These are phyloP conservation scores for Trematosphaeria pertusa DNA, from an alignment of 2,329 filamentous ascomycete species.

Conservation along the genomic window DNA sequence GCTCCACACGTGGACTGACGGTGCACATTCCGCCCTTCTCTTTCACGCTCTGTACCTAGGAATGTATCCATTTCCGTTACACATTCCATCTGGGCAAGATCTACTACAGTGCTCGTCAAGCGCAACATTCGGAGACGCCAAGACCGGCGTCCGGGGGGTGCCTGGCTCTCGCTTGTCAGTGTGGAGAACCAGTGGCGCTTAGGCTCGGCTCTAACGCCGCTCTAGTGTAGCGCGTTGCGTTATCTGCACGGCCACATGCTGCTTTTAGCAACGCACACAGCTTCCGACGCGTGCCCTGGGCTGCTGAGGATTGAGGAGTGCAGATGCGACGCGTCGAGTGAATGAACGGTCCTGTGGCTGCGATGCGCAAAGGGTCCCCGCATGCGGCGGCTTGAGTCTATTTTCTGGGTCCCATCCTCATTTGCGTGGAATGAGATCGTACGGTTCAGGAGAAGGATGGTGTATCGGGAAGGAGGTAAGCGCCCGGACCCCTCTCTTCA, in stretches of 20 bases:
- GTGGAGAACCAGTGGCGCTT: constrained; percentile 22
- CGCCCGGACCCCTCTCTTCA: not conserved
- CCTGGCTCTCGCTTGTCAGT: constrained; percentile 6
- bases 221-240: constrained; percentile 9
- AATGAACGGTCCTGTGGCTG: constrained; percentile 2
- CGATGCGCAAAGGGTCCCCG: too few species aligned
- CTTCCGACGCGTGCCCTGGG: not conserved
- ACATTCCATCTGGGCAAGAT: too few species aligned
- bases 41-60: too few species aligned
- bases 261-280: constrained; percentile 4
- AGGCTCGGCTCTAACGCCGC: constrained; percentile 18
- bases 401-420: not conserved
- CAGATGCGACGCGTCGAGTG: constrained; percentile 13
- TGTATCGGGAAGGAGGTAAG: not conserved
- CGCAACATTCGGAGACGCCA: too few species aligned
- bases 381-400: not conserved
- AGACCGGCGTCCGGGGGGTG: too few species aligned
- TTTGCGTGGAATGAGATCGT: too few species aligned
- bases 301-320: constrained; percentile 2
- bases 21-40: too few species aligned
- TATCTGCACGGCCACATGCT: constrained; percentile 11
- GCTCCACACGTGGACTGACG: not conserved
- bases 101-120: too few species aligned
- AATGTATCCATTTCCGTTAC: not conserved
- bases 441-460: not conserved